A percentile compares a stretch with the other conserved stretches of the same genome.
Conservation (phyloP, 495 filamentous ascomycete genomes). For the Aspergillus affinis region DNA sequence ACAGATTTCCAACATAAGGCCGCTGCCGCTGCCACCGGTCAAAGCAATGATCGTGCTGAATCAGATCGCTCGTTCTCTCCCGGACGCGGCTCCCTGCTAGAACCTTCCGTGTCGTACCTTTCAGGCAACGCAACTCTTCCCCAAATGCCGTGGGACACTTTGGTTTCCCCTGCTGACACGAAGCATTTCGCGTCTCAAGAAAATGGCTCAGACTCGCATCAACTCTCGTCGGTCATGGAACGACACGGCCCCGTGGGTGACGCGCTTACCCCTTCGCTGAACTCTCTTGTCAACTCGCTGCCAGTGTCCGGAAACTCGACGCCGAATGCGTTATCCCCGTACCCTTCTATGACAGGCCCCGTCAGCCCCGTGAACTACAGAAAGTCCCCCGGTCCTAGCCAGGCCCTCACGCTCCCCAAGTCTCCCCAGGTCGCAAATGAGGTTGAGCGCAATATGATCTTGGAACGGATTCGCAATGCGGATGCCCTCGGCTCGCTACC, state of each 20-base stretch:
- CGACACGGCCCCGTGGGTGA: conserved; percentile 58
- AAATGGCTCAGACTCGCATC: conserved; percentile 57
- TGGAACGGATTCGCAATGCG: conserved; percentile 78
- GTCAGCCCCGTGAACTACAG: conserved; percentile 72
- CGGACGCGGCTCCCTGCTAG: conserved; percentile 64
- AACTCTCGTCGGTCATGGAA: conserved; percentile 67
- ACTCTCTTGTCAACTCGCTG: conserved; percentile 67
- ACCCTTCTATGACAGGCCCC: conserved; percentile 68
- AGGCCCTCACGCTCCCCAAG: conserved; percentile 63
- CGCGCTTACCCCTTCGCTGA: conserved; percentile 59
- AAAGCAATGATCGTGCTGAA: conserved; percentile 69
- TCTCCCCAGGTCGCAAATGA: conserved; percentile 68
- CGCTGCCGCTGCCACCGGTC: conserved; percentile 74
- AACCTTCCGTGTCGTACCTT: conserved; percentile 69
- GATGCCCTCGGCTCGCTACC: conserved; percentile 82
- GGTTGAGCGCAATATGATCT: conserved; percentile 75
- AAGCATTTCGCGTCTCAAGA: conserved; percentile 72
- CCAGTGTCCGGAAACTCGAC: conserved; percentile 71
- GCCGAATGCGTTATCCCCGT: conserved; percentile 79
- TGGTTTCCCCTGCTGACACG: conserved; percentile 65
- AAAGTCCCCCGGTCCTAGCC: conserved; percentile 62
- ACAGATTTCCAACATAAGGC: conserved; percentile 98
- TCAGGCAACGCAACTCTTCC: conserved; percentile 76
- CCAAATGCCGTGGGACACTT: conserved; percentile 87
- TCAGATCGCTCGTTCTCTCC: conserved; percentile 72